Percentiles rank a stretch among this genome's conserved stretches.
These are phyloP conservation scores for Takakia lepidozioides DNA, from an alignment of 225 moss, liverwort and hornwort genomes.

Conservation along the genomic window DNA sequence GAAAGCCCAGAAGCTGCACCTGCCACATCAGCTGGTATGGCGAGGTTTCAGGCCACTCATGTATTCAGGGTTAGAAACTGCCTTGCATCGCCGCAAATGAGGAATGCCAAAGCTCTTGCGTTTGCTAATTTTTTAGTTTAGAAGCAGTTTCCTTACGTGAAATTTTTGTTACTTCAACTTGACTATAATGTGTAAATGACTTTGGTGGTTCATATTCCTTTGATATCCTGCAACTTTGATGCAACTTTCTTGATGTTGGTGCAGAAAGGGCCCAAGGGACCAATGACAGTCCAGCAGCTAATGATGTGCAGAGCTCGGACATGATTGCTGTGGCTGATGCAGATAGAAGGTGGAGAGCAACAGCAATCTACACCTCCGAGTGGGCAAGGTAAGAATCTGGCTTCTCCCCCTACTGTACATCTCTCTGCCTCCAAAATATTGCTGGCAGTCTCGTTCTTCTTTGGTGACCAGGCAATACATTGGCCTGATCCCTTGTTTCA, in stretches of 20 bases:
- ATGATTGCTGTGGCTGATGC: slow-evolving; percentile 31
- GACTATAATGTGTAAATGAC: no score
- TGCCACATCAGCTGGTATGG: slow-evolving; percentile 11
- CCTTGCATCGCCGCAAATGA: neutral
- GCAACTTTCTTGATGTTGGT: no score
- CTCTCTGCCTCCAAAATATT: no score
- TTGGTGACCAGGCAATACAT: no score
- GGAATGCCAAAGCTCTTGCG: neutral
- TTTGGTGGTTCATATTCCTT: no score
- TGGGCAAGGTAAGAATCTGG: slow-evolving; percentile 74
- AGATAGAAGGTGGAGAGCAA: slow-evolving; percentile 73
- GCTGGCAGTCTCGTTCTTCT: no score
- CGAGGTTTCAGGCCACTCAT: slow-evolving; percentile 2
- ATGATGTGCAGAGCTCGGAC: slow-evolving; percentile 19
- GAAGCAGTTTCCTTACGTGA: no score
- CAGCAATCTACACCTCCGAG: slow-evolving; percentile 73
- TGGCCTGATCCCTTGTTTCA: no score
- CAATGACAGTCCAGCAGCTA: slow-evolving; percentile 20
- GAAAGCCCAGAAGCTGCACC: slow-evolving; percentile 15
- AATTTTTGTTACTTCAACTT: no score
- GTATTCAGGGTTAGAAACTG: slow-evolving; percentile 13
- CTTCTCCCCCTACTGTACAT: no score
- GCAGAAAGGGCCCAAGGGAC: slow-evolving; percentile 19
- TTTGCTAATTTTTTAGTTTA: no score
- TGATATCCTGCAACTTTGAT: no score